A percentile compares a stretch with the other conserved stretches of the same genome.
Conservation (phyloP, 164 flowering plant genomes). For the Vitis cinerea region DNA sequence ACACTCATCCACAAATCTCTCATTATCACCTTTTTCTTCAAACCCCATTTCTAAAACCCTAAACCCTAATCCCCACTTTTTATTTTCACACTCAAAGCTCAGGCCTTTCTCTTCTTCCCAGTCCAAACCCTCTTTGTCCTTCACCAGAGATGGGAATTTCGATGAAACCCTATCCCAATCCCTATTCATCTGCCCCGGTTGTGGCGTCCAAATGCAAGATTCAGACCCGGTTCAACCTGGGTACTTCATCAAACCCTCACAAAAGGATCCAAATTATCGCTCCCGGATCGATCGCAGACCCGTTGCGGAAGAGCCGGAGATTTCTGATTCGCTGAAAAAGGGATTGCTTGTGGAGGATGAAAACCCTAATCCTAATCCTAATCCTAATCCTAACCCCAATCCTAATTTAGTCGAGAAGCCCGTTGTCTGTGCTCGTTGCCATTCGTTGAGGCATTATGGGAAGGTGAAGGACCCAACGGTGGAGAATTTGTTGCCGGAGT, state of each 20-base stretch:
- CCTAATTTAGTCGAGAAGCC: slow-evolving; percentile 30
- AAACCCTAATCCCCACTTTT: not conserved
- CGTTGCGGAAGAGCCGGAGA: slow-evolving; percentile 57
- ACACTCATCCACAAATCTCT: not conserved
- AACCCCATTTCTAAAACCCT: not conserved
- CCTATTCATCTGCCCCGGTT: slow-evolving; percentile 68
- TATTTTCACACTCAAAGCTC: no score
- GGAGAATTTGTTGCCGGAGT: slow-evolving; percentile 91
- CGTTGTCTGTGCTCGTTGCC: slow-evolving; percentile 85
- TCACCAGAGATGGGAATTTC: slow-evolving; percentile 72
- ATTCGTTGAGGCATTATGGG: slow-evolving; percentile 76
- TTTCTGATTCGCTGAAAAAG: slow-evolving; percentile 54
- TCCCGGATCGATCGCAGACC: slow-evolving; percentile 29
- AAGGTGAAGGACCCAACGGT: slow-evolving; percentile 71
- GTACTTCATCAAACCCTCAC: slow-evolving; percentile 57
- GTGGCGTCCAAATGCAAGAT: slow-evolving; percentile 88
- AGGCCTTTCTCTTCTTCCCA: slow-evolving; percentile 7
- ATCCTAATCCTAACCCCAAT: not conserved
- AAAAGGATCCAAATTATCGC: slow-evolving; percentile 37
- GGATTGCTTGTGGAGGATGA: slow-evolving; percentile 40
- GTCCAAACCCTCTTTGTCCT: slow-evolving; percentile 12
- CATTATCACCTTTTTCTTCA: not conserved
- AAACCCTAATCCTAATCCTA: not conserved
- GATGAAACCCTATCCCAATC: slow-evolving; percentile 41
- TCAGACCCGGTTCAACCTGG: slow-evolving; percentile 69